Evolutionary conservation across 2,329 filamentous ascomycete species (phyloP).

Genomic region (Talaromyces piceae): DNA sequence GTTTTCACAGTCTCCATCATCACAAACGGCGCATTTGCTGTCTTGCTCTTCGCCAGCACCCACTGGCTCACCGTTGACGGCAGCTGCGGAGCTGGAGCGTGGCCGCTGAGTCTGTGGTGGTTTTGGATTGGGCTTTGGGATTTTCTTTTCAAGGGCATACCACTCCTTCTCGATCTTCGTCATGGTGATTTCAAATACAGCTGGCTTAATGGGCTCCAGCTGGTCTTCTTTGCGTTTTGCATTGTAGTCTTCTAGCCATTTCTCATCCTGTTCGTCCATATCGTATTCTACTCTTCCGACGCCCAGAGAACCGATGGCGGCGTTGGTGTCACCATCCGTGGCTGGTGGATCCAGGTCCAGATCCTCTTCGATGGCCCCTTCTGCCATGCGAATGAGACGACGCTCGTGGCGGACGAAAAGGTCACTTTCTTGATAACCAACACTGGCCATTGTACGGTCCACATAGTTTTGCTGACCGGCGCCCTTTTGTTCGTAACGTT

Average conservation of each 20-base stretch:
- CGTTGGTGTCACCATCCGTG: constrained; percentile 53
- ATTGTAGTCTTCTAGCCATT: constrained; percentile 87
- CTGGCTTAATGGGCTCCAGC: constrained; percentile 77
- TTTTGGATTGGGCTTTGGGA: constrained; percentile 94
- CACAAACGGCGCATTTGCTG: constrained; percentile 94
- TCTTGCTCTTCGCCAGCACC: constrained; percentile 83
- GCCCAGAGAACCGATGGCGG: constrained; percentile 41
- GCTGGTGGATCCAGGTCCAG: constrained; percentile 48
- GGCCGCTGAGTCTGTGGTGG: constrained; percentile 90
- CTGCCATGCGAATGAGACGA: constrained; percentile 57
- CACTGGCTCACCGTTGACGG: constrained; percentile 86
- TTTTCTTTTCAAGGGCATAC: constrained; percentile 90
- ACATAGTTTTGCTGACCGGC: constrained; percentile 85
- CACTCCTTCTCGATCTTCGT: constrained; percentile 99
- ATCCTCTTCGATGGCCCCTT: constrained; percentile 58
- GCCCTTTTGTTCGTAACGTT: constrained; percentile 65
- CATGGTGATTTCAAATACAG: constrained; percentile 94
- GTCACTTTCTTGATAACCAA: constrained; percentile 93
- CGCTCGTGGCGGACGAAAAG: constrained; percentile 72
- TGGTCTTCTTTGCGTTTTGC: constrained; percentile 63
- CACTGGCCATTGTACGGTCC: constrained; percentile 90
- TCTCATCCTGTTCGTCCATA: constrained; percentile 98
- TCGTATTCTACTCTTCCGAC: constrained; percentile 93
- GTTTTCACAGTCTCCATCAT: constrained; percentile 99
- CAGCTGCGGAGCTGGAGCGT: constrained; percentile 85